Conservation (phyloP, 2,329 filamentous ascomycete genomes). For the Ophiobolus disseminans region DNA sequence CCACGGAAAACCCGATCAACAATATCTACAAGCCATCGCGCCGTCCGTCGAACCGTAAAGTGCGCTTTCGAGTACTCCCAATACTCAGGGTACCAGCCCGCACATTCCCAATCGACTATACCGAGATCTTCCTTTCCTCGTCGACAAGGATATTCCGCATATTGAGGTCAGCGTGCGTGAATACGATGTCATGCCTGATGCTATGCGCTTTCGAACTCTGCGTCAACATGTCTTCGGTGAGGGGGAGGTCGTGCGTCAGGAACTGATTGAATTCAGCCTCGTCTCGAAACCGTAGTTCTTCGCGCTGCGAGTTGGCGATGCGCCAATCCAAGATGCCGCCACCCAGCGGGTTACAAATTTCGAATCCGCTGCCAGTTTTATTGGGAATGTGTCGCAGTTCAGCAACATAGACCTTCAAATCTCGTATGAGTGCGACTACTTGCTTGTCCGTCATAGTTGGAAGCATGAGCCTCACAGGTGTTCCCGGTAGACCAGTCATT, state of each 20-base stretch:
- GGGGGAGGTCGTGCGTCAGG: constrained; percentile 15
- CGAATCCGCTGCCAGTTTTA: constrained; percentile 11
- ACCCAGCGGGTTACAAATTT: constrained; percentile 24
- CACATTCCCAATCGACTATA: constrained; percentile 34
- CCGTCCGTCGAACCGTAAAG: constrained; percentile 14
- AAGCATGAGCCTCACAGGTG: constrained; percentile 16
- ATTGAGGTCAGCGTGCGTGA: constrained; percentile 30
- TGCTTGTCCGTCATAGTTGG: constrained; percentile 22
- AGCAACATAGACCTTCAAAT: constrained; percentile 17
- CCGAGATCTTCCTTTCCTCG: constrained; percentile 22
- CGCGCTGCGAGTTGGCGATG: constrained; percentile 18
- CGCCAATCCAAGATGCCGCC: constrained; percentile 24
- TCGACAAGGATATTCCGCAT: constrained; percentile 29
- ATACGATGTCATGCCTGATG: constrained; percentile 25
- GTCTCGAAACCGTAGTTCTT: constrained; percentile 15
- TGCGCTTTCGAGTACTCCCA: constrained; percentile 30
- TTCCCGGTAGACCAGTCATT: constrained; percentile 18
- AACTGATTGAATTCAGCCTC: constrained; percentile 18
- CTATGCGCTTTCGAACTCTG: constrained; percentile 16
- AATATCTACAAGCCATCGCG: constrained; percentile 26
- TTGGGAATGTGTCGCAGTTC: constrained; percentile 24
- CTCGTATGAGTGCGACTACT: constrained; percentile 10
- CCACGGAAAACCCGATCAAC: constrained; percentile 23
- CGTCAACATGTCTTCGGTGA: constrained; percentile 15
- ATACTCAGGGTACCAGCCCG: constrained; percentile 34